Percentiles rank a stretch among this genome's conserved stretches.
These are phyloP conservation scores for Amauroascus niger DNA, from an alignment of 2,329 filamentous ascomycete species.

Conservation along the genomic window DNA sequence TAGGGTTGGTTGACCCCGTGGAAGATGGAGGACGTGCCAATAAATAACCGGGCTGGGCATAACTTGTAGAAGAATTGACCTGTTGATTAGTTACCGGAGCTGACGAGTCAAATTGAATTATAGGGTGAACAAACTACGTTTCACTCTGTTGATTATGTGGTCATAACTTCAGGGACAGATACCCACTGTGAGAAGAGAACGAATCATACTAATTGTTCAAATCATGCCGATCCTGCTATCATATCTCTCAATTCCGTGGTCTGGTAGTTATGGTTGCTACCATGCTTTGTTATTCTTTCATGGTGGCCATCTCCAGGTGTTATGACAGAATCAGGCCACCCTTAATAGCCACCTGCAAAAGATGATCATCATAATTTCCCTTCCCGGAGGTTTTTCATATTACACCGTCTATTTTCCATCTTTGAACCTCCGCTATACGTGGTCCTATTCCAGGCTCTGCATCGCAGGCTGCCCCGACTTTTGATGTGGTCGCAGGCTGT, in stretches of 20 bases:
- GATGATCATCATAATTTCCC: background rate
- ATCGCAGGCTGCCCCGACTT: conserved; percentile 38
- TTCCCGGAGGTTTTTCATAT: background rate
- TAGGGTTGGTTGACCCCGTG: background rate
- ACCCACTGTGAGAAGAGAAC: background rate
- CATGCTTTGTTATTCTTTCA: background rate
- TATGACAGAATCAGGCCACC: background rate
- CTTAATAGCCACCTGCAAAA: background rate
- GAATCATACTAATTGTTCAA: background rate
- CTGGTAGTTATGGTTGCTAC: background rate
- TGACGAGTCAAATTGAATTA: background rate
- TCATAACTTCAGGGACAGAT: background rate
- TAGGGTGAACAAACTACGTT: background rate
- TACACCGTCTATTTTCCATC: background rate
- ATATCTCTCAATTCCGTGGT: background rate
- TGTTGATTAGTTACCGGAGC: background rate
- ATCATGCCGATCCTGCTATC: background rate
- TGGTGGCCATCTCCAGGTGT: background rate
- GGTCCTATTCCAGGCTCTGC: conserved; percentile 20
- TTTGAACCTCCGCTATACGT: conserved; percentile 16
- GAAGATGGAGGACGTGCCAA: background rate
- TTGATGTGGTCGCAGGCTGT: conserved; percentile 43
- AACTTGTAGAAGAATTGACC: background rate
- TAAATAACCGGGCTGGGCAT: background rate
- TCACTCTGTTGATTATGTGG: background rate